Evolutionary conservation across 495 filamentous ascomycete genomes (phyloP), one percentile per base, ranked within the genome.

Genomic region (Xylaria grammica): DNA sequence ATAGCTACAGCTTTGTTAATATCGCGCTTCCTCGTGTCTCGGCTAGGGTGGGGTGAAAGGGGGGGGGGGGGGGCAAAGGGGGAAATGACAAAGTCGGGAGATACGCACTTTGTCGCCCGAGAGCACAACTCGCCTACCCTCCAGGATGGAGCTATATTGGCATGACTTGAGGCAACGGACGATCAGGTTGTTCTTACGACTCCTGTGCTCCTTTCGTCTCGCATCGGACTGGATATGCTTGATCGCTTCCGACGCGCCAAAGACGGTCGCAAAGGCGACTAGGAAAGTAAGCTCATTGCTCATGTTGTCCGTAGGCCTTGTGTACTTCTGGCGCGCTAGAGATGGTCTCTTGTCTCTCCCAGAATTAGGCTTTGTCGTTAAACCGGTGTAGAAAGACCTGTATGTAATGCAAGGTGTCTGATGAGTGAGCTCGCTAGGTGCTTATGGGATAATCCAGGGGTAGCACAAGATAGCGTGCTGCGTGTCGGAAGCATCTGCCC

Each of bases 181-280:
- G 29, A 80, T 67, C 20, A 85, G 73, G 53, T 85, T 82, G 36
- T 80, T 76, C 62, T 83, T 84, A 45, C 78, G 73, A 59, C 79
- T 78, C 57, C 82, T 68, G 66, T 85, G 81, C 57, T 79, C 73
- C 64, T 85, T 78, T 68, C 72, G 72, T 27, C 68, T 74, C 29
- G 79, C 77, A 57, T 81, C 73, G 8, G 72, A 73, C 58, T 85
- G 82, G 27, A 81, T 80, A 46, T 80, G 77, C 36, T 77, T 71
- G 24, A 85, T 80, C 1, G 79, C 82, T 72, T 85, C 82, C 15
- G 79, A 80, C 10, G 81, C 79, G 58, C 79, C 82, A 34, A 84
- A 77, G 44, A 84, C 82, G 15, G 81, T 78, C 27, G 81, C 79
- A 58, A 82, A 84, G 20, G 79, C 82, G 51, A 82, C 77, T 27